Evolutionary conservation across 371 early-diverging fungal genomes (phyloP).

Genomic region (Mortierella polycephala): DNA sequence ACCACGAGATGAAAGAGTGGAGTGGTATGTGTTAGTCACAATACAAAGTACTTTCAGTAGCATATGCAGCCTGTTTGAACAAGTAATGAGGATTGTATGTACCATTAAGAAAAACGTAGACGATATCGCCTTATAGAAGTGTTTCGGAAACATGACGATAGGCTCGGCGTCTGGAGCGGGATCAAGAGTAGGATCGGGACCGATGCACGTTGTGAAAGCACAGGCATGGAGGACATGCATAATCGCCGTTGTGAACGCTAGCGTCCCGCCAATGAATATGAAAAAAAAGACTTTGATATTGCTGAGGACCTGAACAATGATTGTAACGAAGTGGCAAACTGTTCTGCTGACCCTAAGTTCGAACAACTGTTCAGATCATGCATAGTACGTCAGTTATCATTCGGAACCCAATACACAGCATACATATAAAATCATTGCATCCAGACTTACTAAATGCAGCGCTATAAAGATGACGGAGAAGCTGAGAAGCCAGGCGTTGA

Average conservation of each 20-base stretch:
- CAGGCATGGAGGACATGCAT: constrained; percentile 11
- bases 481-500: constrained; percentile 8
- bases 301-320: constrained; percentile 12
- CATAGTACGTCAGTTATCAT: neutral
- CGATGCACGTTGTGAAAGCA: neutral
- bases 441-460: constrained; percentile 23
- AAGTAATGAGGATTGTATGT: neutral
- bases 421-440: neutral
- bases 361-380: constrained; percentile 10
- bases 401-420: too few species aligned
- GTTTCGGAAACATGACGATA: neutral
- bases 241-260: constrained; percentile 18
- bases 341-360: constrained; percentile 25
- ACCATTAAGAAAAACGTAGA: neutral
- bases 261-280: constrained; percentile 10
- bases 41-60: neutral
- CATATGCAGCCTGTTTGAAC: neutral
- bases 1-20: neutral
- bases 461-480: constrained; percentile 12
- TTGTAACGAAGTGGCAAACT: constrained; percentile 24
- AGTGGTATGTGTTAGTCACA: neutral
- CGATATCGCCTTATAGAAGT: neutral
- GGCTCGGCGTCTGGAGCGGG: neutral
- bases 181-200: too few species aligned
- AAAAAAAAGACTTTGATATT: constrained; percentile 24